Percentiles rank a stretch among this genome's conserved stretches.
Conservation (phyloP, 805 yeast species). For the Barnettozyma pratensis region DNA sequence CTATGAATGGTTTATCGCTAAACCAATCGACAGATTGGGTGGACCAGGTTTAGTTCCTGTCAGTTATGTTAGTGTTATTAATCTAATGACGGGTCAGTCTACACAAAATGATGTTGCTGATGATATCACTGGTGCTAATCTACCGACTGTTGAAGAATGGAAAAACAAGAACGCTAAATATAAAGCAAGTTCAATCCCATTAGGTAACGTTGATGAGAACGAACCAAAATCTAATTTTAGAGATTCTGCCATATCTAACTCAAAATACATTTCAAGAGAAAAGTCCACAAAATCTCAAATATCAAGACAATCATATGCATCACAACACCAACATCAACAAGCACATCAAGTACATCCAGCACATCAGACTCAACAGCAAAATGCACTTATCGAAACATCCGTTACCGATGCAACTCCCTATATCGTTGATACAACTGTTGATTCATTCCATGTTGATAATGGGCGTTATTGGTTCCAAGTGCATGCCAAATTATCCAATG, state of each 20-base stretch:
- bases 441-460: slow-evolving; percentile 70
- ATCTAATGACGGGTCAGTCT: slow-evolving; percentile 59
- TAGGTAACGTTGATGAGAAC: slow-evolving; percentile 49
- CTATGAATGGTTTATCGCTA: slow-evolving; percentile 96
- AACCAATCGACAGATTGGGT: slow-evolving; percentile 90
- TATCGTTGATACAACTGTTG: slow-evolving; percentile 57
- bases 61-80: slow-evolving; percentile 80
- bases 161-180: slow-evolving; percentile 84
- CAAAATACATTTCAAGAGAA: slow-evolving; percentile 3
- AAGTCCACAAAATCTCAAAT: not conserved
- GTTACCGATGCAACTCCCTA: slow-evolving; percentile 15
- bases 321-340: not conserved
- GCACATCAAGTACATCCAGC: not conserved
- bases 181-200: slow-evolving; percentile 81
- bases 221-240: slow-evolving; percentile 1
- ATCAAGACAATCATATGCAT: not conserved
- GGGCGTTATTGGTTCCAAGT: slow-evolving; percentile 89
- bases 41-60: slow-evolving; percentile 98
- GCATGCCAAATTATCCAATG: slow-evolving; percentile 59
- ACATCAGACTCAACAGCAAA: slow-evolving; percentile 12
- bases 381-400: not conserved
- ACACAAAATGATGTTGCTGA: slow-evolving; percentile 49
- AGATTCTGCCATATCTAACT: slow-evolving; percentile 1
- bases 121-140: slow-evolving; percentile 58
- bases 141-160: slow-evolving; percentile 97